Percentiles rank a stretch among this genome's conserved stretches.
phyloP scores from a whole-genome alignment of 495 filamentous ascomycete genomes.

The Gamarada debralockiae region DNA sequence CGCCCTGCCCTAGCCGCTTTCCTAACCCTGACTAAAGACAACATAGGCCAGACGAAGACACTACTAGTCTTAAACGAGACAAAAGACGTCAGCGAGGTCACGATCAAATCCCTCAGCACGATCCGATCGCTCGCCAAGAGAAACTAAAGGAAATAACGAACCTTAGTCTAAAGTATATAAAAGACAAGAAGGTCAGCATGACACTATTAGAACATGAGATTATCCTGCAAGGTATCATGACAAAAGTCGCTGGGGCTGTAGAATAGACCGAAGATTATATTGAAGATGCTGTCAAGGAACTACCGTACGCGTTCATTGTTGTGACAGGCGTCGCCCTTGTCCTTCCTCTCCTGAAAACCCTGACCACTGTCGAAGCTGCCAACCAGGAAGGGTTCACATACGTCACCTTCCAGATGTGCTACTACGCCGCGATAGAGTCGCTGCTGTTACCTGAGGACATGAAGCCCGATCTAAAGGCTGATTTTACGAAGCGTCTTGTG shows the following conservation, averaged over 20 bases:
- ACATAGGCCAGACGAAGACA: no score
- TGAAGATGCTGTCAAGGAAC: conserved; percentile 13
- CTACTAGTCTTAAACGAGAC: no score
- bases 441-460: conserved; percentile 12
- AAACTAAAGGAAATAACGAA: conserved; percentile 9
- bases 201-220: conserved; percentile 9
- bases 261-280: conserved; percentile 5
- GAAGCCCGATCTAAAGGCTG: conserved; percentile 7
- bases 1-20: no score
- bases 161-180: conserved; percentile 2
- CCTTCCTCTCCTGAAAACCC: conserved; percentile 24
- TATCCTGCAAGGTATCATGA: conserved; percentile 8
- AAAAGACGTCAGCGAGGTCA: no score
- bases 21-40: no score
- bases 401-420: conserved; percentile 21
- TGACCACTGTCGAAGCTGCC: conserved; percentile 13
- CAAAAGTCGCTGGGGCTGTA: conserved; percentile 3
- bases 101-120: no score
- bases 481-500: conserved; percentile 17
- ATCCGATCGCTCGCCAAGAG: no score
- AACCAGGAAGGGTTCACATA: conserved; percentile 24
- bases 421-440: conserved; percentile 24
- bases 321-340: conserved; percentile 21
- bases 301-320: not conserved
- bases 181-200: conserved; percentile 1